phyloP scores from a whole-genome alignment of 1,284 basidiomycete species.

The Microbotryum intermedium region DNA sequence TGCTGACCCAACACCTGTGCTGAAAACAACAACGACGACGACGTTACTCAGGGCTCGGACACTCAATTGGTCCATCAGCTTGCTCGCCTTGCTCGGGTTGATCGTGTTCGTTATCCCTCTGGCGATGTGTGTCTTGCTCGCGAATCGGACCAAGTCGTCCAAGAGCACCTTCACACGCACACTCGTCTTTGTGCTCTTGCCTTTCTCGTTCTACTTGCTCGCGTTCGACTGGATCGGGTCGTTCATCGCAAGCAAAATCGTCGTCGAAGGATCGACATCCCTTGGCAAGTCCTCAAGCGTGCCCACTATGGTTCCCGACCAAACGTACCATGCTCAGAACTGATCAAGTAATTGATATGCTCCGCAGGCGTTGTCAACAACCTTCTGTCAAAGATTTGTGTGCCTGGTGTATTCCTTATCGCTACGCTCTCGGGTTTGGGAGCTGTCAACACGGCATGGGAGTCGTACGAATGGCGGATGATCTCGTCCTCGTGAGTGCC shows the following conservation, averaged over 20 bases:
- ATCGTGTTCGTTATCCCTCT: constrained; percentile 34
- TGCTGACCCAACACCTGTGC: not conserved
- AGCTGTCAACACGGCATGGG: constrained; percentile 41
- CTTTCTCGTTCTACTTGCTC: constrained; percentile 34
- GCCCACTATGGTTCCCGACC: not conserved
- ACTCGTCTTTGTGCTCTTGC: constrained; percentile 29
- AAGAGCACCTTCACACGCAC: constrained; percentile 15
- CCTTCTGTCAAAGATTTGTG: constrained; percentile 38
- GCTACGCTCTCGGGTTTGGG: constrained; percentile 41
- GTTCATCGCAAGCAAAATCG: constrained; percentile 26
- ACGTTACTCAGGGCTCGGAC: constrained; percentile 28
- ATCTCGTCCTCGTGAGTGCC: constrained; percentile 30
- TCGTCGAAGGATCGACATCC: constrained; percentile 32
- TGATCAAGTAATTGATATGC: not conserved
- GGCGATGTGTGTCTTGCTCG: constrained; percentile 29
- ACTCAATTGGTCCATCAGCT: constrained; percentile 35
- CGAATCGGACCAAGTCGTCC: constrained; percentile 23
- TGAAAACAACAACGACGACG: too few relatives aligned
- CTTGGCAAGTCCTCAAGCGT: constrained; percentile 28
- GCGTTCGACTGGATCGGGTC: constrained; percentile 33
- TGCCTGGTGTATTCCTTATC: constrained; percentile 42
- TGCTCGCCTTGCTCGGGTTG: constrained; percentile 32
- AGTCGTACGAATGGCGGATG: constrained; percentile 40
- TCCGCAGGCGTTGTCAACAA: constrained; percentile 33
- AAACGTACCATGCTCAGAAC: not conserved